phyloP scores from a whole-genome alignment of 2,329 filamentous ascomycete species.

The Botryosphaeria dothidea region DNA sequence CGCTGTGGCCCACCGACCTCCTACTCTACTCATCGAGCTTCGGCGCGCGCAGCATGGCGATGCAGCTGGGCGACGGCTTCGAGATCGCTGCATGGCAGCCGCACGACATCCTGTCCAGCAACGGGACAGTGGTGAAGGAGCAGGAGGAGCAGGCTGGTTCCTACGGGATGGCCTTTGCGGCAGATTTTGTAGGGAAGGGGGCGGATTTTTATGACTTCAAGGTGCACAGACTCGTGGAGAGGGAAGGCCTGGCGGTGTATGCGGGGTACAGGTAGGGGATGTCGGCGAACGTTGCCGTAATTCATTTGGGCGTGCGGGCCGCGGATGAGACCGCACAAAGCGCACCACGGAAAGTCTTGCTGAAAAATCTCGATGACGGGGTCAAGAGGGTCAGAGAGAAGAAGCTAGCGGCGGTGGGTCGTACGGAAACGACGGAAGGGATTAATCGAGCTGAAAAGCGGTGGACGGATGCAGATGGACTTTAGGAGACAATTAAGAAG shows the following conservation, averaged over 20 bases:
- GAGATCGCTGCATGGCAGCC: neutral
- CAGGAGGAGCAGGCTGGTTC: neutral
- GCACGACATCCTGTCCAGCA: no score
- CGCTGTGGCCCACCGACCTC: no score
- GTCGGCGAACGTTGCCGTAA: neutral
- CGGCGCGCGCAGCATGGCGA: no score
- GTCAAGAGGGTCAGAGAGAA: neutral
- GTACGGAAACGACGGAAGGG: conserved; percentile 28
- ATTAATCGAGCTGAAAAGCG: neutral
- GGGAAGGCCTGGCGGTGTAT: neutral
- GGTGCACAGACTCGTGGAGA: neutral
- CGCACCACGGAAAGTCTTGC: neutral
- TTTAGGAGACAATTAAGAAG: neutral
- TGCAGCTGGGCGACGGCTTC: neutral
- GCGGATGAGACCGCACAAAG: neutral
- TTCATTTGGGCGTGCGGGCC: neutral
- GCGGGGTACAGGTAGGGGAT: neutral
- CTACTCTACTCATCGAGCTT: neutral
- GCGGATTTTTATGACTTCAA: neutral
- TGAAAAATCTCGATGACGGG: neutral
- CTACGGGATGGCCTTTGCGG: neutral
- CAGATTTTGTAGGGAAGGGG: neutral
- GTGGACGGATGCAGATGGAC: neutral
- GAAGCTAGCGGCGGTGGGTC: neutral
- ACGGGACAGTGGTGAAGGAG: neutral